These are phyloP conservation scores for Paspalum notatum DNA, from an alignment of 176 grass and related monocot genomes.

Conservation along the genomic window DNA sequence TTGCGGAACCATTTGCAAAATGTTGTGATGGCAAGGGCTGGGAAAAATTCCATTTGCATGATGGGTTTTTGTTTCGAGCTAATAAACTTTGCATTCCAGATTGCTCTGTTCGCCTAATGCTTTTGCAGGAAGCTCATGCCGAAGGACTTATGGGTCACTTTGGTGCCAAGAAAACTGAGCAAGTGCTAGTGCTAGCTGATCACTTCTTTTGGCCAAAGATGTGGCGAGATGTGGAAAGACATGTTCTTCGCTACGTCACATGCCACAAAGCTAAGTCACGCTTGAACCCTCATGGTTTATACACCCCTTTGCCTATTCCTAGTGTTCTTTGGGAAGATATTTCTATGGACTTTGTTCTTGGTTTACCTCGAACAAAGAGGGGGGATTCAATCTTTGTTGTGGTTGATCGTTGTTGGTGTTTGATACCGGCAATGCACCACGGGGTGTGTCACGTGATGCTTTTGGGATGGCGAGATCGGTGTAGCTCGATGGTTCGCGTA, in stretches of 20 bases:
- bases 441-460: no score
- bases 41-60: neutral
- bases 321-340: neutral
- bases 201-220: neutral
- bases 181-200: no score
- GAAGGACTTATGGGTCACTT: no score
- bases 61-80: neutral
- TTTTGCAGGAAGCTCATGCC: neutral
- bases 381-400: no score
- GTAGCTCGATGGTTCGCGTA: no score
- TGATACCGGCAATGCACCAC: no score
- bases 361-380: no score
- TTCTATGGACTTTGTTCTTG: neutral
- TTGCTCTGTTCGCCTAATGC: neutral
- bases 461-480: no score
- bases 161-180: no score
- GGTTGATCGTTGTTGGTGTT: no score
- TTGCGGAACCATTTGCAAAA: neutral
- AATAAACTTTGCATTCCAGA: neutral
- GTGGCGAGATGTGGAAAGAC: neutral
- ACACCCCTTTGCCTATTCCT: neutral
- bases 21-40: neutral
- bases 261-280: neutral
- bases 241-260: neutral
- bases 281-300: neutral